Evolutionary conservation across 2,329 filamentous ascomycete genomes (phyloP).

Genomic region (Xylaria sp.): DNA sequence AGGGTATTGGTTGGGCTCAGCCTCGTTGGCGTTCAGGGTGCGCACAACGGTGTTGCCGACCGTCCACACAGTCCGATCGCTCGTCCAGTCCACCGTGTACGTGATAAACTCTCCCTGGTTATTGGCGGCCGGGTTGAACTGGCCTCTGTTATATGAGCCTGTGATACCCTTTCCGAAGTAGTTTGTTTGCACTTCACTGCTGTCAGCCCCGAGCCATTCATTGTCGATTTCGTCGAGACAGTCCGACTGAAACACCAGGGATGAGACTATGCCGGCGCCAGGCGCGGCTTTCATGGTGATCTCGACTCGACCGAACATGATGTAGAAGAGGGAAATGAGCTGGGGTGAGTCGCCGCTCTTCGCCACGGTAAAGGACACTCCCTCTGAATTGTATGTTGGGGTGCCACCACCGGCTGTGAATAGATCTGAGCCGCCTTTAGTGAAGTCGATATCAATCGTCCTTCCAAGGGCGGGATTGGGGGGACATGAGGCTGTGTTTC

Average conservation of each 20-base stretch:
- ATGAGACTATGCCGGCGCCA: slow-evolving; percentile 91
- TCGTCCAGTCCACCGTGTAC: slow-evolving; percentile 92
- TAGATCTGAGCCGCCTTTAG: slow-evolving; percentile 74
- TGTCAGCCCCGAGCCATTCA: slow-evolving; percentile 87
- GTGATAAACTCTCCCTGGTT: slow-evolving; percentile 81
- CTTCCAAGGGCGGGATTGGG: slow-evolving; percentile 81
- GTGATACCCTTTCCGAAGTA: slow-evolving; percentile 96
- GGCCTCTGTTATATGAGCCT: slow-evolving; percentile 83
- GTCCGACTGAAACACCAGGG: slow-evolving; percentile 88
- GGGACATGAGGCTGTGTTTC: slow-evolving; percentile 67
- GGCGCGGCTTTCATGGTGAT: slow-evolving; percentile 84
- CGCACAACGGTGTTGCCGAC: slow-evolving; percentile 80
- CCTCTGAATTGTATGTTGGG: slow-evolving; percentile 76
- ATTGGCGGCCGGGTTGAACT: slow-evolving; percentile 71
- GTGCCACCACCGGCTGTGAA: slow-evolving; percentile 72
- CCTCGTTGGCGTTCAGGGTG: slow-evolving; percentile 71
- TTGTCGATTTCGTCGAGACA: slow-evolving; percentile 95
- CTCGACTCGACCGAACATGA: slow-evolving; percentile 97
- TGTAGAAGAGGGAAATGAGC: slow-evolving; percentile 91
- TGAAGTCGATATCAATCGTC: slow-evolving; percentile 85
- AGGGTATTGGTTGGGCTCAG: slow-evolving; percentile 78
- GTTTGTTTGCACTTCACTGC: slow-evolving; percentile 86
- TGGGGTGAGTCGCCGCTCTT: slow-evolving; percentile 83
- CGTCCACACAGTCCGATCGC: slow-evolving; percentile 82
- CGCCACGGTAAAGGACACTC: slow-evolving; percentile 80